Evolutionary conservation across 2,329 filamentous ascomycete species (phyloP).

Genomic region (Plectosphaerella plurivora): DNA sequence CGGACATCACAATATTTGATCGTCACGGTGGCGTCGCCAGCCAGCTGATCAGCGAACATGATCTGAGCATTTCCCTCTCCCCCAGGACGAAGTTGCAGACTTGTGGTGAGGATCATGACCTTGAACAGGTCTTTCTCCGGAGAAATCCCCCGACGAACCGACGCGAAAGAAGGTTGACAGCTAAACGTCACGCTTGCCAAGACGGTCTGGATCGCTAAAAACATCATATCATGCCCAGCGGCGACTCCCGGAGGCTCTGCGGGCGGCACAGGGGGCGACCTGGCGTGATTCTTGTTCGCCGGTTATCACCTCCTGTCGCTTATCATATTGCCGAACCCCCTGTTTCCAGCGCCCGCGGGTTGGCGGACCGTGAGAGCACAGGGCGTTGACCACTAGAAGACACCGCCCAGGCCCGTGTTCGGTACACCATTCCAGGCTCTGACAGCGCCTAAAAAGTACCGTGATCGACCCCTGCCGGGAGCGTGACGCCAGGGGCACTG

Average conservation of each 20-base stretch:
- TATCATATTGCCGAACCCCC: neutral
- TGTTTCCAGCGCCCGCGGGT: neutral
- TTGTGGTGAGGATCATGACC: too few species aligned
- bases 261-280: neutral
- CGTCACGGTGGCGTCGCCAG: too few species aligned
- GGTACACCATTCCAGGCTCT: neutral
- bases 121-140: neutral
- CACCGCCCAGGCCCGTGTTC: neutral
- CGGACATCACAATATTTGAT: too few species aligned
- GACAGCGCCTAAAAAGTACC: neutral
- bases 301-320: neutral
- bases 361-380: neutral
- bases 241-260: neutral
- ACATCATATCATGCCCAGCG: neutral
- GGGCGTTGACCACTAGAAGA: neutral
- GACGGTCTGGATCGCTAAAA: neutral
- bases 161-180: slow-evolving; percentile 16
- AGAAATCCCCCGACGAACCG: neutral
- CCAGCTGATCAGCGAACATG: too few species aligned
- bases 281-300: too few species aligned
- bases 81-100: too few species aligned
- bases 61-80: too few species aligned
- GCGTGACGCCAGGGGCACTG: neutral
- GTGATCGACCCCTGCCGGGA: neutral
- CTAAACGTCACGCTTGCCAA: slow-evolving; percentile 22